phyloP scores from a whole-genome alignment of 2,329 filamentous ascomycete genomes.

The Neonectria sp. region DNA sequence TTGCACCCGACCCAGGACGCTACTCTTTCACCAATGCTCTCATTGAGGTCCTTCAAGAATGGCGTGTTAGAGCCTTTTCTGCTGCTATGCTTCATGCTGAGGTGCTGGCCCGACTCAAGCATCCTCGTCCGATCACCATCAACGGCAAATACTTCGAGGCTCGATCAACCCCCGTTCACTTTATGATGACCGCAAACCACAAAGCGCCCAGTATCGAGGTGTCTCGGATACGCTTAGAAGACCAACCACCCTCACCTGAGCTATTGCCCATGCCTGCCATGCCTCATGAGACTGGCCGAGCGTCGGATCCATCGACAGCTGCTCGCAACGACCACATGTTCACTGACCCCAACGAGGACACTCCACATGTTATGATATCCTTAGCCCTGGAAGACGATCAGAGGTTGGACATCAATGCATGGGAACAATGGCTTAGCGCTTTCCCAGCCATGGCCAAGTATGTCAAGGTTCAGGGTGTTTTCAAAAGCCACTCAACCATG shows the following conservation, averaged over 20 bases:
- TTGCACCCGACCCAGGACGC: conserved; percentile 71
- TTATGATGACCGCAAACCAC: conserved; percentile 75
- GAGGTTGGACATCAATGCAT: conserved; percentile 69
- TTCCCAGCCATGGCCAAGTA: conserved; percentile 73
- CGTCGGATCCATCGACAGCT: conserved; percentile 42
- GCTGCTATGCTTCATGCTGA: conserved; percentile 75
- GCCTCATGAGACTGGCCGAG: conserved; percentile 45
- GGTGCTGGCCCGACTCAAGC: conserved; percentile 71
- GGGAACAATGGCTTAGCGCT: conserved; percentile 70
- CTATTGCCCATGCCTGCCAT: conserved; percentile 37
- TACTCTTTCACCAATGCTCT: conserved; percentile 73
- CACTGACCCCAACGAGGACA: conserved; percentile 67
- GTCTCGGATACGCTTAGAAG: conserved; percentile 52
- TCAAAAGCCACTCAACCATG: conserved; percentile 73
- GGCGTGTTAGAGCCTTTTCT: conserved; percentile 68
- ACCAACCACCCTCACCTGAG: conserved; percentile 45
- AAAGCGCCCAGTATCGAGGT: conserved; percentile 72
- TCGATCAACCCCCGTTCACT: conserved; percentile 72
- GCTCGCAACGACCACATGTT: conserved; percentile 48
- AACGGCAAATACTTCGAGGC: conserved; percentile 72
- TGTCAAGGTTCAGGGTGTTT: conserved; percentile 73
- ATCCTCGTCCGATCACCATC: conserved; percentile 70
- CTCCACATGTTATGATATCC: conserved; percentile 74
- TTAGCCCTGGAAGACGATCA: conserved; percentile 72
- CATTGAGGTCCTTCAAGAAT: conserved; percentile 72